A percentile compares a stretch with the other conserved stretches of the same genome.
Evolutionary conservation across 257 asterid species (phyloP).

Genomic region (Gynochthodes officinalis): DNA sequence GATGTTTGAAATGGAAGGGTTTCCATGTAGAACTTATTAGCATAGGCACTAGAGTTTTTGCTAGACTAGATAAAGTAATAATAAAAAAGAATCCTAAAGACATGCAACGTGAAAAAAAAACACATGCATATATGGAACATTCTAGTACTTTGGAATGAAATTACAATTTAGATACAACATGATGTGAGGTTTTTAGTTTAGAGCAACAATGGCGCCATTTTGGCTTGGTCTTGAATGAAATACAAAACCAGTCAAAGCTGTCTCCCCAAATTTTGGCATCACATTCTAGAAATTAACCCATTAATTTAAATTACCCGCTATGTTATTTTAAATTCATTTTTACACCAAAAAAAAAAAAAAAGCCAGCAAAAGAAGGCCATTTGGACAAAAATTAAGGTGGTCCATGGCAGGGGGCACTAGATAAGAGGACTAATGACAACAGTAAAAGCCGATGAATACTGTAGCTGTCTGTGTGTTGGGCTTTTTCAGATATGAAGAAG

Average conservation of each 20-base stretch:
- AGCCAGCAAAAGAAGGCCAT: constrained; percentile 11
- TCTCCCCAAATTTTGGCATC: background rate
- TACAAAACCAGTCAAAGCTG: constrained; percentile 1
- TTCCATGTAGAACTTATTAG: background rate
- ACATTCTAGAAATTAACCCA: background rate
- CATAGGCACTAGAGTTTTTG: no score
- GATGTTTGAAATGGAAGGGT: background rate
- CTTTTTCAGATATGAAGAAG: constrained; percentile 32
- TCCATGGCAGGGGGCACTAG: constrained; percentile 23
- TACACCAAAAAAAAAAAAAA: background rate
- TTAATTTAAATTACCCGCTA: constrained; percentile 23
- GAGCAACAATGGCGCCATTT: background rate
- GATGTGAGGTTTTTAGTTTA: background rate
- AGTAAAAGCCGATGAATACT: constrained; percentile 5
- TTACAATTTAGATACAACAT: no score
- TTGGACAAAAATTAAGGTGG: constrained; percentile 24
- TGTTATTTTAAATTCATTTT: constrained; percentile 29
- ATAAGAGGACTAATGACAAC: background rate
- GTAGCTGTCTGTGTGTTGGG: constrained; percentile 38
- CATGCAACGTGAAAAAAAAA: no score
- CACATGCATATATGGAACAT: no score
- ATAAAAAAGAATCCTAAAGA: no score
- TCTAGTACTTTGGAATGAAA: no score
- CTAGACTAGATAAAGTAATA: no score
- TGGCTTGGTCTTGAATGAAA: background rate